A percentile compares a stretch with the other conserved stretches of the same genome.
Conservation (phyloP, 2,329 filamentous ascomycete genomes). For the Ilyonectria robusta region DNA sequence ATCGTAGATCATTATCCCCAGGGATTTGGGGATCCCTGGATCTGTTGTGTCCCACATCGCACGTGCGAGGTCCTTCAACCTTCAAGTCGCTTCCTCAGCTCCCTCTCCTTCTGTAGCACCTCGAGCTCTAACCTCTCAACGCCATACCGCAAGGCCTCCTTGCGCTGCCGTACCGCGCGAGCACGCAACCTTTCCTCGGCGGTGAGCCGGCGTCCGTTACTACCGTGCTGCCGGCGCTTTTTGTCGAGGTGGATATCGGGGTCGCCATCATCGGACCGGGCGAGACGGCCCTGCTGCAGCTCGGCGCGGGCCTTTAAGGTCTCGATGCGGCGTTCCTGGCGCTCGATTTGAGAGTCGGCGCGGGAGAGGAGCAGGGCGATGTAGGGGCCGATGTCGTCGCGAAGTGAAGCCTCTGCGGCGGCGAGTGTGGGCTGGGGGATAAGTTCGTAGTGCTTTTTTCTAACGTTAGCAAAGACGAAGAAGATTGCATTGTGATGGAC, state of each 20-base stretch:
- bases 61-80: conserved; percentile 39
- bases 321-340: conserved; percentile 86
- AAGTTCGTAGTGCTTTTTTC: conserved; percentile 86
- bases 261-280: conserved; percentile 45
- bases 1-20: conserved; percentile 11
- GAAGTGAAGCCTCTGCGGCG: conserved; percentile 85
- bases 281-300: conserved; percentile 80
- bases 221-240: conserved; percentile 41
- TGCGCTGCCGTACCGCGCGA: conserved; percentile 80
- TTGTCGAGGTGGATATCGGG: conserved; percentile 29
- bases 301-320: conserved; percentile 86
- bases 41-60: not conserved
- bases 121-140: conserved; percentile 90
- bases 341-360: conserved; percentile 87
- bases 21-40: not conserved
- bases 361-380: conserved; percentile 83
- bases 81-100: conserved; percentile 67
- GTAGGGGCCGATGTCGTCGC: conserved; percentile 91
- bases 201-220: conserved; percentile 61
- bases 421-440: conserved; percentile 88
- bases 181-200: conserved; percentile 66
- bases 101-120: conserved; percentile 80
- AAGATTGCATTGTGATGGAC: not conserved
- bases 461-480: not conserved
- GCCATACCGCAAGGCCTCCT: conserved; percentile 87